Percentiles rank a stretch among this genome's conserved stretches.
Conservation (phyloP, 2,329 filamentous ascomycete species). For the Ceratocystis cubensis region DNA sequence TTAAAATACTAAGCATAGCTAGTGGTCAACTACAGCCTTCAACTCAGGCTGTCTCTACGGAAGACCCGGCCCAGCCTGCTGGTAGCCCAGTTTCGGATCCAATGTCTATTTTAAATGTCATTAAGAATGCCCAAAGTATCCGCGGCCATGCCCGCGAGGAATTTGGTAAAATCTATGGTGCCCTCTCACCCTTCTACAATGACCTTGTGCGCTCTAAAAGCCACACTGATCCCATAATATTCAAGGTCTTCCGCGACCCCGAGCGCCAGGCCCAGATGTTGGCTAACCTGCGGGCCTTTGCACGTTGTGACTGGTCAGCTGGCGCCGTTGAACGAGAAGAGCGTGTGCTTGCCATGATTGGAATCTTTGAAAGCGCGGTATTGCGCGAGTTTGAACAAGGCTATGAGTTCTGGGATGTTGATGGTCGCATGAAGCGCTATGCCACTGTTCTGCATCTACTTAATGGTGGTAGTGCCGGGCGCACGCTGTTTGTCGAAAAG, state of each 20-base stretch:
- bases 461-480: constrained; percentile 64
- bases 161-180: constrained; percentile 82
- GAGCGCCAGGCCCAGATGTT: constrained; percentile 86
- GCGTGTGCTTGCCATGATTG: constrained; percentile 60
- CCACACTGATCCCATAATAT: constrained; percentile 70
- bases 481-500: constrained; percentile 80
- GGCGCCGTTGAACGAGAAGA: constrained; percentile 61
- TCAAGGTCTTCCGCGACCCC: constrained; percentile 75
- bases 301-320: constrained; percentile 64
- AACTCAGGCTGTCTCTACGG: neutral
- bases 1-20: constrained; percentile 59
- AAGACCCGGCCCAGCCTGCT: constrained; percentile 25
- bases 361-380: constrained; percentile 81
- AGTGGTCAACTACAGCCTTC: constrained; percentile 20
- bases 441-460: constrained; percentile 72
- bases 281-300: constrained; percentile 64
- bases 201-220: constrained; percentile 61
- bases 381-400: constrained; percentile 86
- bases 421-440: constrained; percentile 79
- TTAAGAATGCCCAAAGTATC: constrained; percentile 62
- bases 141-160: constrained; percentile 77
- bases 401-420: constrained; percentile 76
- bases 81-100: constrained; percentile 41
- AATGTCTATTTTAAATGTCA: constrained; percentile 52
- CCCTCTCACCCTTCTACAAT: constrained; percentile 75